Conservation (phyloP, 192 early-diverging fungal species). For the Linnemannia hyalina region DNA sequence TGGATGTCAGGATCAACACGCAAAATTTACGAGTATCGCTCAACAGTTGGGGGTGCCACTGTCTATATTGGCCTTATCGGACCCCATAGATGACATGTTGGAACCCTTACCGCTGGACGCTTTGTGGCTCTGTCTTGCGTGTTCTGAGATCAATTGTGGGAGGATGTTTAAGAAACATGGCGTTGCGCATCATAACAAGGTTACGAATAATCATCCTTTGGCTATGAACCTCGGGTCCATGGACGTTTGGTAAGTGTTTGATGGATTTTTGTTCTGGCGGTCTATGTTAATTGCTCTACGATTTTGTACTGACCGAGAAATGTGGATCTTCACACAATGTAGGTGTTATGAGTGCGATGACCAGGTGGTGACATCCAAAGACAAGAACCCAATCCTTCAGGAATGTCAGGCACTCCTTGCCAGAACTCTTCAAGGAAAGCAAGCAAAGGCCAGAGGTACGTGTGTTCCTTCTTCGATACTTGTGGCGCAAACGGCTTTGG, state of each 20-base stretch:
- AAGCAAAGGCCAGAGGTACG: constrained; percentile 15
- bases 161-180: constrained; percentile 15
- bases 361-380: not conserved
- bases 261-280: not conserved
- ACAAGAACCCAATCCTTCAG: constrained; percentile 11
- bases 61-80: not conserved
- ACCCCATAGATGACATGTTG: not conserved
- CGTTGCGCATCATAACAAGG: not conserved
- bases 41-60: not conserved
- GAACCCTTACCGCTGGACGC: not conserved
- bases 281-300: not conserved
- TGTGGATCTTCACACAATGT: not conserved
- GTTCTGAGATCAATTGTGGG: constrained; percentile 32
- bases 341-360: constrained; percentile 47
- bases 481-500: too few relatives aligned
- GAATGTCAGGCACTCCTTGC: constrained; percentile 2
- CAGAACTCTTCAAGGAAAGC: not conserved
- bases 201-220: constrained; percentile 12
- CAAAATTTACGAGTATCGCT: not conserved
- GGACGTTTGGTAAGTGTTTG: constrained; percentile 14
- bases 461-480: too few relatives aligned
- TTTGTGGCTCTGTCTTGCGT: constrained; percentile 29
- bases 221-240: constrained; percentile 13
- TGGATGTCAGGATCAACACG: not conserved
- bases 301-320: not conserved